Evolutionary conservation across 192 early-diverging fungal genomes (phyloP).

Genomic region (Rhizoclosmatium globosum): DNA sequence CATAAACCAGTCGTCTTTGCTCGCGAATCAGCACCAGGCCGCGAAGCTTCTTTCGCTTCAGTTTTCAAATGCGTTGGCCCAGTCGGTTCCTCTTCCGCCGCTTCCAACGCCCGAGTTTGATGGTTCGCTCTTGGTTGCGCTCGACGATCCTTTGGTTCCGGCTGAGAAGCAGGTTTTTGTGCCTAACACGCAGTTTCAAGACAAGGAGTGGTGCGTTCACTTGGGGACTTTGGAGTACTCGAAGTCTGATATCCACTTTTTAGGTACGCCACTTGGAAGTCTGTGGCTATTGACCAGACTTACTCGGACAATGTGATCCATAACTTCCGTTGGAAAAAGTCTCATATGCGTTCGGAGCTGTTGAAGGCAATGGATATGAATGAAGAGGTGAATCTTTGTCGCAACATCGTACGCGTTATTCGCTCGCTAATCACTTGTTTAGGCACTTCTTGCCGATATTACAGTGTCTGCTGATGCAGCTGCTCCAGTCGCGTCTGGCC

Average conservation of each 20-base stretch:
- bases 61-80: no score
- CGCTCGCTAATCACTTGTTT: neutral
- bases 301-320: constrained; percentile 41
- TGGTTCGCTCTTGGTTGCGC: neutral
- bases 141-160: neutral
- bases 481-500: neutral
- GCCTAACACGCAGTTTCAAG: neutral
- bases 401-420: neutral
- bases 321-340: constrained; percentile 60
- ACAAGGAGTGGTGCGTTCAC: neutral
- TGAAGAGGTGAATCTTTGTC: constrained; percentile 38
- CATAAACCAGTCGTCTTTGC: neutral
- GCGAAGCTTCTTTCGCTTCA: no score
- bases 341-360: constrained; percentile 43
- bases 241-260: no score
- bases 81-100: no score
- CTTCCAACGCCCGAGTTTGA: neutral
- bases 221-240: no score
- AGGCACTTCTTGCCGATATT: neutral
- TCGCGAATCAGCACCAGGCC: no score
- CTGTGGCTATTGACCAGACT: constrained; percentile 38
- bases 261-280: constrained; percentile 20
- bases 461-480: constrained; percentile 3
- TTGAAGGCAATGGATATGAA: constrained; percentile 45
- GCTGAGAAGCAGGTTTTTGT: neutral